Evolutionary conservation across 495 filamentous ascomycete genomes (phyloP), one percentile per base, ranked within the genome.

Genomic region (Emericellopsis terricola): DNA sequence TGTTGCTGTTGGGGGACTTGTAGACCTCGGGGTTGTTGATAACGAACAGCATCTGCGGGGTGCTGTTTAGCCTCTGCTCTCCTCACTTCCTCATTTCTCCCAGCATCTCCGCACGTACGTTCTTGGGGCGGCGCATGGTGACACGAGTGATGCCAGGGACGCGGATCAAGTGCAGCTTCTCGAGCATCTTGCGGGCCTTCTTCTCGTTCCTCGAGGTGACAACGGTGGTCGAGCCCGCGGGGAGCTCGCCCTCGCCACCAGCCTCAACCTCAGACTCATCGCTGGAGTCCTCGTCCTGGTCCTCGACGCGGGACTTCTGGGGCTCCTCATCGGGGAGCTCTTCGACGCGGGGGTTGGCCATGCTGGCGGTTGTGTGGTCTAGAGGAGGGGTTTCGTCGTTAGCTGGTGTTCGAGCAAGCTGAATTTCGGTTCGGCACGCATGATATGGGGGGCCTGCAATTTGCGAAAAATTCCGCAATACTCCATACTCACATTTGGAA

Each of bases 1-100:
- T 94, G 73, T 96, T 94, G 76, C 80, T 92, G 57, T 76, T 78
- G 43, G 89, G 87, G 27, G 84, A 94, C 61, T 91, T 93, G 73
- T 94, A 99, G 52, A 99, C 91, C 53, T 99, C 91, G 41, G 91
- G 91, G 56, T 92, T 74, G 75, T 91, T 96, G 65, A 99, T 91
- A 42, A 99, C 91, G 63, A 99, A 96, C 46, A 99, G 78, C 50
- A 99, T 87, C 87, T 96, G 42, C 42, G 39, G 11, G 19, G 19
- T 21, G 19, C 26, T 6, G 8, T 36, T 65, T 39, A 61, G 55
- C 38, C 37, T 15, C 15, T 24, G 24, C 30, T 10, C 28, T 14
- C 33, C 14, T n/a, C 13, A 14, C 15, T 17, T 31, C 16, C 8
- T 23, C 31, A 11, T 18, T 18, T 35, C 20, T 14, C n/a, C 33